phyloP scores from a whole-genome alignment of 208 protist species.

The Herpetomonas muscarum region DNA sequence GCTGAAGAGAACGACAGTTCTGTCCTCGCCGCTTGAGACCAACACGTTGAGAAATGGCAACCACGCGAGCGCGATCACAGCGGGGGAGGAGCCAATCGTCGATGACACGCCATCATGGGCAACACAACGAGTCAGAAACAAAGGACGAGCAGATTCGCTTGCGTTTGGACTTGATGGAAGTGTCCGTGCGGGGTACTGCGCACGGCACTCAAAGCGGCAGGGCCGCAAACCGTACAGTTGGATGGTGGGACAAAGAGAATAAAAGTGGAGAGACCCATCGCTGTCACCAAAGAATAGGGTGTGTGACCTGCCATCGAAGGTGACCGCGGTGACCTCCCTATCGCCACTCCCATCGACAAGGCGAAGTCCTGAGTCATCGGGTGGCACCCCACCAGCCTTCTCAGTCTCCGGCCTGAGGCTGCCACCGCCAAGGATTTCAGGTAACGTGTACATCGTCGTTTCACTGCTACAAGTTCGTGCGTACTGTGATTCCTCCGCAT shows the following conservation, averaged over 20 bases:
- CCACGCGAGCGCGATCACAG: conserved; percentile 24
- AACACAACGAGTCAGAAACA: not conserved
- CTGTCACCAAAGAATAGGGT: conserved; percentile 62
- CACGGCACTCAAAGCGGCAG: conserved; percentile 30
- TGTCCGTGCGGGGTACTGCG: too few species aligned
- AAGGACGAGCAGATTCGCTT: not conserved
- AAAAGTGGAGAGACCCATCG: conserved; percentile 48
- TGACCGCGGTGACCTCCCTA: conserved; percentile 30
- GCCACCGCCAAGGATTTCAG: too few species aligned
- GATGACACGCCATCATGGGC: not conserved
- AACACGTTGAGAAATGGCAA: conserved; percentile 32
- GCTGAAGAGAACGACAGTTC: conserved; percentile 42
- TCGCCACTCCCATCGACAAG: too few species aligned
- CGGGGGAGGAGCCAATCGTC: too few species aligned
- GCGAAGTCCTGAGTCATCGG: too few species aligned
- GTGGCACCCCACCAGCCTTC: too few species aligned
- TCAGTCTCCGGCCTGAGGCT: too few species aligned
- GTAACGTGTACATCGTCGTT: too few species aligned
- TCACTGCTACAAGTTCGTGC: too few species aligned
- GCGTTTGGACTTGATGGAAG: too few species aligned
- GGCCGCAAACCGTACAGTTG: conserved; percentile 33
- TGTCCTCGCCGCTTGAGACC: conserved; percentile 43
- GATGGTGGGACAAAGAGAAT: conserved; percentile 43
- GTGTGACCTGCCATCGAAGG: conserved; percentile 48
- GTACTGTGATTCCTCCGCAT: too few species aligned